A percentile compares a stretch with the other conserved stretches of the same genome.
These are phyloP conservation scores for Cyclotella kingstonii DNA, from an alignment of 108 stramenopile genomes.

Conservation along the genomic window DNA sequence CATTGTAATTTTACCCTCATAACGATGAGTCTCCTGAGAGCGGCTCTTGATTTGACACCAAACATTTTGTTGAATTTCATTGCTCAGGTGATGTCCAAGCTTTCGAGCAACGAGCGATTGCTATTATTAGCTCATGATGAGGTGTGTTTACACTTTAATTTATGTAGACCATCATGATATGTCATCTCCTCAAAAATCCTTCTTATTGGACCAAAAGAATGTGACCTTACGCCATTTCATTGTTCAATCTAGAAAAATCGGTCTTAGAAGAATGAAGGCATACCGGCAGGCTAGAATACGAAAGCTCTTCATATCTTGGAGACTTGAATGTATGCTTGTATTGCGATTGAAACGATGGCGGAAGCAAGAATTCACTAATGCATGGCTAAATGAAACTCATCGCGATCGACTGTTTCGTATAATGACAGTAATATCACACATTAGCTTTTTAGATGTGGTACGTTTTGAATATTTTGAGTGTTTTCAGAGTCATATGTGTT, in stretches of 20 bases:
- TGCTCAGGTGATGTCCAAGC: slow-evolving; percentile 9
- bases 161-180: background rate
- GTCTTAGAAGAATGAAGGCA: background rate
- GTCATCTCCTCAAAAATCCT: background rate
- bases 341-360: no score
- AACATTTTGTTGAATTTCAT: slow-evolving; percentile 15
- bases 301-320: background rate
- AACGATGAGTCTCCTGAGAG: background rate
- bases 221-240: slow-evolving; percentile 10
- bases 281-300: background rate
- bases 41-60: slow-evolving; percentile 4
- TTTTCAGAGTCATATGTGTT: no score
- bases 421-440: no score
- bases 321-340: slow-evolving; percentile 1
- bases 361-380: no score
- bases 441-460: no score
- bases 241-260: slow-evolving; percentile 9
- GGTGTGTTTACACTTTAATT: slow-evolving; percentile 1
- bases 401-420: no score
- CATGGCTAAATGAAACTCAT: no score
- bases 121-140: slow-evolving; percentile 18
- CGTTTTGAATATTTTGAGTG: no score
- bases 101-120: slow-evolving; percentile 10
- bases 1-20: background rate
- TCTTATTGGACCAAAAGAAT: slow-evolving; percentile 3